Percentiles rank a stretch among this genome's conserved stretches.
phyloP scores from a whole-genome alignment of 345 rosid genomes.

The Salix udensis region DNA sequence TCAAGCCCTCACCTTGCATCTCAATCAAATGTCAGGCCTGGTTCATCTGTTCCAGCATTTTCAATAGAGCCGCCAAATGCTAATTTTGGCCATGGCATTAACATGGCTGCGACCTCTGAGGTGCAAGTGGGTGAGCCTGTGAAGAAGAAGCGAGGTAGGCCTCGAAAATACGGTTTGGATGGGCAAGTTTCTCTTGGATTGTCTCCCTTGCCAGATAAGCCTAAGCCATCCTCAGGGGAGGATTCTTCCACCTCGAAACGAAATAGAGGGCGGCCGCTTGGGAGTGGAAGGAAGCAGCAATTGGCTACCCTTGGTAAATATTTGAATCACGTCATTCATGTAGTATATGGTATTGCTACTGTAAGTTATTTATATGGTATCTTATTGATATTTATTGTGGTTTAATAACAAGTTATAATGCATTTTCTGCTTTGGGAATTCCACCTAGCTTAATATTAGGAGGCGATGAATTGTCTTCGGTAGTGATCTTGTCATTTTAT shows the following conservation, averaged over 20 bases:
- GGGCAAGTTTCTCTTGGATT: slow-evolving; percentile 86
- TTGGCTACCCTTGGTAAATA: slow-evolving; percentile 76
- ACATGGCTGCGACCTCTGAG: slow-evolving; percentile 48
- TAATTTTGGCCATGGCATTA: slow-evolving; percentile 54
- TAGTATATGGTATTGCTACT: slow-evolving; percentile 4
- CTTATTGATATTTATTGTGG: not conserved
- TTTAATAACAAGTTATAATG: not conserved
- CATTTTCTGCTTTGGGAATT: not conserved
- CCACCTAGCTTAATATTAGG: not conserved
- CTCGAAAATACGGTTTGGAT: slow-evolving; percentile 81
- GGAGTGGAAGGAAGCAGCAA: slow-evolving; percentile 93
- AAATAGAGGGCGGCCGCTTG: slow-evolving; percentile 91
- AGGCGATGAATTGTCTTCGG: not conserved
- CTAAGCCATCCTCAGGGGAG: slow-evolving; percentile 52
- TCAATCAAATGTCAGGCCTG: slow-evolving; percentile 38
- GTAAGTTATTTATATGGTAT: not conserved
- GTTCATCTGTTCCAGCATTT: slow-evolving; percentile 45
- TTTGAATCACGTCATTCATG: slow-evolving; percentile 2
- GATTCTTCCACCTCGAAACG: slow-evolving; percentile 55
- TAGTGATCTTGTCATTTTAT: not conserved
- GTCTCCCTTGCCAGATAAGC: slow-evolving; percentile 55
- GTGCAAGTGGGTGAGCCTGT: slow-evolving; percentile 45
- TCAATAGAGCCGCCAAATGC: slow-evolving; percentile 49
- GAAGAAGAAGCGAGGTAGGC: slow-evolving; percentile 98
- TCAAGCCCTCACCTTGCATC: slow-evolving; percentile 45